These are phyloP conservation scores for Vachellia collinsii DNA, from an alignment of 306 rosid genomes.

Conservation along the genomic window DNA sequence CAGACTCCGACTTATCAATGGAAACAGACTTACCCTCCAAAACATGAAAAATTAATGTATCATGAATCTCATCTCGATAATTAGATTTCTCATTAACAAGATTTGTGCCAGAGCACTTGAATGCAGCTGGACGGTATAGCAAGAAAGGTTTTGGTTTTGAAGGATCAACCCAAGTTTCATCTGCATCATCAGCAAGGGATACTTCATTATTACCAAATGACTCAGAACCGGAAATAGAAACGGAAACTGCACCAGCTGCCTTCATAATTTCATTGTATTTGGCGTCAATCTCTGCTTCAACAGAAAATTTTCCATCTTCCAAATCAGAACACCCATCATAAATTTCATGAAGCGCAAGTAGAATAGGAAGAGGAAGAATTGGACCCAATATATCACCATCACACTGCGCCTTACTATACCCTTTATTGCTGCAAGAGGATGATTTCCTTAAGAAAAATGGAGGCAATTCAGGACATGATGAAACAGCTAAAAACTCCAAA, in stretches of 20 bases:
- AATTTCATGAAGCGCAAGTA: conserved; percentile 57
- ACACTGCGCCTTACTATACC: not conserved
- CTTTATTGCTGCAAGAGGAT: conserved; percentile 44
- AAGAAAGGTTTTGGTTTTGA: conserved; percentile 44
- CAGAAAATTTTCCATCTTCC: conserved; percentile 49
- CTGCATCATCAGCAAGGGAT: conserved; percentile 61
- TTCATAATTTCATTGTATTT: conserved; percentile 53
- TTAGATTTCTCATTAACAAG: conserved; percentile 36
- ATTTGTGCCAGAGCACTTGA: conserved; percentile 28
- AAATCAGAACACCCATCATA: conserved; percentile 43
- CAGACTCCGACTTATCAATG: conserved; percentile 40
- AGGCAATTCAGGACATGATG: conserved; percentile 64
- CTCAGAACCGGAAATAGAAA: conserved; percentile 32
- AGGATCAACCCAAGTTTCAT: conserved; percentile 45
- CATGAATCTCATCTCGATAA: conserved; percentile 25
- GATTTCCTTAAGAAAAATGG: conserved; percentile 68
- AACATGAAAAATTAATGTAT: conserved; percentile 40
- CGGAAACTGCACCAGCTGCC: conserved; percentile 48
- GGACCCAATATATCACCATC: conserved; percentile 67
- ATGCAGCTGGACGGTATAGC: conserved; percentile 44
- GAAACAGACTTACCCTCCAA: conserved; percentile 35
- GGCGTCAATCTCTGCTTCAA: conserved; percentile 45
- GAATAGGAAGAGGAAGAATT: conserved; percentile 65
- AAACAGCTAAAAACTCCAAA: conserved; percentile 58
- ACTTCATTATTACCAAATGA: conserved; percentile 39